phyloP scores from a whole-genome alignment of 2,329 filamentous ascomycete species.

The Neonectria coccinea region DNA sequence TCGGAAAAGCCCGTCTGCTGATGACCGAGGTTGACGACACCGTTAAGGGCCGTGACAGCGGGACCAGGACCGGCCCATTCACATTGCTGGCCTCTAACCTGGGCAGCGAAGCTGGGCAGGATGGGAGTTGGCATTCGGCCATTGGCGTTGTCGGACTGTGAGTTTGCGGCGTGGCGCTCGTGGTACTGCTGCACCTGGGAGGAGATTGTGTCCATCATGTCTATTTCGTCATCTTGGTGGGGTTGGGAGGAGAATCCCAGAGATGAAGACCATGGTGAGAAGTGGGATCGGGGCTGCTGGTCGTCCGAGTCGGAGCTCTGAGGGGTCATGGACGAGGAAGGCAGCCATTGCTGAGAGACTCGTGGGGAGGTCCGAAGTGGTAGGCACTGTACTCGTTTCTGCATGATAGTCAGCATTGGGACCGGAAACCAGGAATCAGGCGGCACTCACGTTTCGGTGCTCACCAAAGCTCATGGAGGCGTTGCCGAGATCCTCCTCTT shows the following conservation, averaged over 20 bases:
- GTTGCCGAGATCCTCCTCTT: slow-evolving; percentile 57
- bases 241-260: slow-evolving; percentile 31
- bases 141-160: slow-evolving; percentile 45
- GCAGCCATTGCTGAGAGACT: slow-evolving; percentile 45
- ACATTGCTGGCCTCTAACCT: slow-evolving; percentile 66
- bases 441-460: slow-evolving; percentile 60
- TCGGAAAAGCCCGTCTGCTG: slow-evolving; percentile 55
- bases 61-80: slow-evolving; percentile 51
- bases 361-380: slow-evolving; percentile 61
- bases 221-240: slow-evolving; percentile 58
- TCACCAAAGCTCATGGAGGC: slow-evolving; percentile 59
- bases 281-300: slow-evolving; percentile 45
- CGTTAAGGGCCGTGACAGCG: slow-evolving; percentile 51
- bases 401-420: slow-evolving; percentile 33
- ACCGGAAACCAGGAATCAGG: background rate
- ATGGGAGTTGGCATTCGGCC: slow-evolving; percentile 70
- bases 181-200: slow-evolving; percentile 29
- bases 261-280: slow-evolving; percentile 50
- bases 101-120: slow-evolving; percentile 67
- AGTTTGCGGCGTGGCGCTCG: slow-evolving; percentile 26
- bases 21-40: slow-evolving; percentile 54
- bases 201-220: slow-evolving; percentile 61
- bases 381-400: slow-evolving; percentile 68
- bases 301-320: slow-evolving; percentile 57
- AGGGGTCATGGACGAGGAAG: slow-evolving; percentile 53